phyloP scores from a whole-genome alignment of 2,329 filamentous ascomycete species.

The Lachnellula willkommii region DNA sequence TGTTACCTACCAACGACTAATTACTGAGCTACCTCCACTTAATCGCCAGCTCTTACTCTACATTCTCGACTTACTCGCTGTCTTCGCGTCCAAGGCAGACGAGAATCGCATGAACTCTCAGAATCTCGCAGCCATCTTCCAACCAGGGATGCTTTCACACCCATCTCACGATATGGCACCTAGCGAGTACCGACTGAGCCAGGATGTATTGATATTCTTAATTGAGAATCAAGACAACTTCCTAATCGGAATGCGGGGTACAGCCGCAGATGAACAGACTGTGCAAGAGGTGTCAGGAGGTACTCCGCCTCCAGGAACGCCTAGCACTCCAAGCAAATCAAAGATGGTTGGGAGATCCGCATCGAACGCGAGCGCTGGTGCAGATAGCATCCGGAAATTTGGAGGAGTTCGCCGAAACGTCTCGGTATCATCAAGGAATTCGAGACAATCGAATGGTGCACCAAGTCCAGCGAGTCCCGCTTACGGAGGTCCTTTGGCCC shows the following conservation, averaged over 20 bases:
- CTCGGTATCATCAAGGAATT: conserved; percentile 86
- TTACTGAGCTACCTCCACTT: conserved; percentile 85
- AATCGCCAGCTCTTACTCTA: conserved; percentile 93
- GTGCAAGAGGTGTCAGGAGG: conserved; percentile 62
- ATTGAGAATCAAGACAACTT: conserved; percentile 99
- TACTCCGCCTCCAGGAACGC: conserved; percentile 44
- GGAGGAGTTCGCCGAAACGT: conserved; percentile 80
- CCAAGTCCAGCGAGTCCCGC: conserved; percentile 64
- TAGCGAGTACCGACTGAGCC: conserved; percentile 87
- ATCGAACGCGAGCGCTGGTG: conserved; percentile 83
- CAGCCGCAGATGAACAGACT: conserved; percentile 81
- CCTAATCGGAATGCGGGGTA: conserved; percentile 95
- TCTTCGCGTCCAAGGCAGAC: conserved; percentile 95
- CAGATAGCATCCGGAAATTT: conserved; percentile 78
- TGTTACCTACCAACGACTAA: conserved; percentile 76
- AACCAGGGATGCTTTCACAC: conserved; percentile 92
- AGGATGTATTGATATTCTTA: conserved; percentile 94
- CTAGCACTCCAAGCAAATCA: conserved; percentile 46
- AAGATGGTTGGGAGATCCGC: conserved; percentile 66
- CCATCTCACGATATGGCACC: conserved; percentile 93
- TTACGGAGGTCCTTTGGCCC: conserved; percentile 48
- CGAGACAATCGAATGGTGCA: conserved; percentile 65
- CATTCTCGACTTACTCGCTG: conserved; percentile 89
- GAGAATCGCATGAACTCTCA: conserved; percentile 95
- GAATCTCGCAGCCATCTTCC: conserved; percentile 94